Conservation (phyloP, 768 basidiomycete genomes). For the Brasilioporus rufonigricans region DNA sequence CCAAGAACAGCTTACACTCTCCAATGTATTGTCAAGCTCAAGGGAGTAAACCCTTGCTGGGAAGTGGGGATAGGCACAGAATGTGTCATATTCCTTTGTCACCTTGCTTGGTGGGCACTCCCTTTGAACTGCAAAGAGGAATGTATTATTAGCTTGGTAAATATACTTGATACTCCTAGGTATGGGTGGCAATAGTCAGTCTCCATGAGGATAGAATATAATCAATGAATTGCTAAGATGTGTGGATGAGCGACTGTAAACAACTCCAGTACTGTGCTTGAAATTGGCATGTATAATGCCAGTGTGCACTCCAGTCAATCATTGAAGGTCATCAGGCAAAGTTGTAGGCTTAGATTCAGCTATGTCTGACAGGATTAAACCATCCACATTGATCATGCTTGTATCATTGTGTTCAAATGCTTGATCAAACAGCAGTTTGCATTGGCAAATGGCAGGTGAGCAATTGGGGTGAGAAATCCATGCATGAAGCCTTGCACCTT, state of each 20-base stretch:
- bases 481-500: conserved; percentile 8
- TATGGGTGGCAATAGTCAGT: background rate
- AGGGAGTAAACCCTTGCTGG: background rate
- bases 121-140: conserved; percentile 4
- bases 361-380: no score
- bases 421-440: conserved; percentile 20
- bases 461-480: conserved; percentile 22
- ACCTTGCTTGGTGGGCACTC: background rate
- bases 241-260: no score
- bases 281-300: background rate
- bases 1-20: background rate
- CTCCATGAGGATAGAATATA: conserved; percentile 10
- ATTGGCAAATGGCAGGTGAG: conserved; percentile 11
- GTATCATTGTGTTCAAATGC: background rate
- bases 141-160: background rate
- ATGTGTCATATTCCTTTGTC: background rate
- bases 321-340: background rate
- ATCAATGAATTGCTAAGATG: conserved; percentile 12
- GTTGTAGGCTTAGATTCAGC: no score
- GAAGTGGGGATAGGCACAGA: background rate
- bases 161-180: conserved; percentile 19
- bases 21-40: background rate
- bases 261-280: conserved; percentile 2
- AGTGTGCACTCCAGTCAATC: background rate
- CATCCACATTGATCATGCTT: background rate